Evolutionary conservation across 1,284 basidiomycete species (phyloP), one percentile per base, ranked within the genome.

Genomic region (Erythrobasidium hasegawianum): DNA sequence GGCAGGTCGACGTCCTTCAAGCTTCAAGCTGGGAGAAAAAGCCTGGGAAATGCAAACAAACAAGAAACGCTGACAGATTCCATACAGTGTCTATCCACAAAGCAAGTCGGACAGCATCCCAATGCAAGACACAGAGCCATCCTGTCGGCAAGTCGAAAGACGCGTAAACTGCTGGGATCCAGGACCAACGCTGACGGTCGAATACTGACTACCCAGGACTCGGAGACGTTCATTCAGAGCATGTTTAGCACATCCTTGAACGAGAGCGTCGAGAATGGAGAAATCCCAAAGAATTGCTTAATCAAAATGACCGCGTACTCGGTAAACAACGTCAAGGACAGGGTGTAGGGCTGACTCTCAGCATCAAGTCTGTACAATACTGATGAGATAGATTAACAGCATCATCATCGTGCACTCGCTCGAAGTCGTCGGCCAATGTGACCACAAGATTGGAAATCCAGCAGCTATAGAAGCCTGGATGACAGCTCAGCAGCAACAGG

Each of bases 241-340:
- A 97, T 99, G 96, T 82, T 98, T 43, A 90, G 92, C 2, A 96
- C 94, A 0, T 89, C 93, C 76, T 83, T 94, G 59, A 97, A 97
- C 74, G 74, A 82, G 18, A 79, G 90, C 69, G 86, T 96, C 38
- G 82, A 87, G 24, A 81, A 84, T 1, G 84, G 86, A n/a, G 75
- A 81, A 10, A 81, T 98, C 54, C 78, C 81, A 56, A 90, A 88
- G 75, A 82, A 90, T 75, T 82, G 85, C 0, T 80, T 98, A 55
- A 83, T 89, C 59, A 82, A 84, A 57, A 79, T 97, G 47, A 85
- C 86, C 65, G 86, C 85, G 74, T 86, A 90, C 74, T 87, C 90
- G 2, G 87, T 87, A 75, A 97, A 95, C 77, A 81, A 83, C 64
- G 87, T 97, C 0, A 87, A 92, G 75, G 86, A 85, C 26, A 88